Percentiles rank a stretch among this genome's conserved stretches.
Evolutionary conservation across 129 eudicot species (phyloP).

Genomic region (Ambrosia artemisiifolia): DNA sequence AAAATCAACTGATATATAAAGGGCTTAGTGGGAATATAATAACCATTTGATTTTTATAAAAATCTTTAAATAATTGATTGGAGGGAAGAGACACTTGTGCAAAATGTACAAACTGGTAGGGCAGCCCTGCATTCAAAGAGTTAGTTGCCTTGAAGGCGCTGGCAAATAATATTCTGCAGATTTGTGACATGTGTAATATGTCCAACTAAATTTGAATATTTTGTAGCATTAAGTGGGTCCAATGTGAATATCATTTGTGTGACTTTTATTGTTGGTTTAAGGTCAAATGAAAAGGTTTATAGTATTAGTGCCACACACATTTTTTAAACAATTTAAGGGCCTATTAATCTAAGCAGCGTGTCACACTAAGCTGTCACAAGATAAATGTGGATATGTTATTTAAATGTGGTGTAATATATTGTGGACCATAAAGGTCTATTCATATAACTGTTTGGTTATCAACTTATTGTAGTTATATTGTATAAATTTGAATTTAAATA

Average conservation of each 20-base stretch:
- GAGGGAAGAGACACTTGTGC: conserved; percentile 27
- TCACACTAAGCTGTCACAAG: too few relatives aligned
- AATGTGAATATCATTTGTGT: not conserved
- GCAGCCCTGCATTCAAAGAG: conserved; percentile 29
- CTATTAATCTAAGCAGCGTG: too few relatives aligned
- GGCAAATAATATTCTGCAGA: conserved; percentile 24
- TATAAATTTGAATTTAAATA: too few relatives aligned
- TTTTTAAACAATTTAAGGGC: not conserved
- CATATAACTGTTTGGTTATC: too few relatives aligned
- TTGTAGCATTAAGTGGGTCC: conserved; percentile 14
- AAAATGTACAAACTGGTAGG: conserved; percentile 27
- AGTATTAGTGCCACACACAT: not conserved
- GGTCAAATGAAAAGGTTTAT: not conserved
- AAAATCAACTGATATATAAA: conserved; percentile 14
- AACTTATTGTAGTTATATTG: too few relatives aligned
- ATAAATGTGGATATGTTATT: too few relatives aligned
- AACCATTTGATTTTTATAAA: conserved; percentile 27
- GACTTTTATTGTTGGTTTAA: conserved; percentile 3
- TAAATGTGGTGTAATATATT: too few relatives aligned
- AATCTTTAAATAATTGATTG: conserved; percentile 22
- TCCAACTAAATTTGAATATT: conserved; percentile 2
- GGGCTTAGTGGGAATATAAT: conserved; percentile 20
- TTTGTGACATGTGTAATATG: conserved; percentile 29
- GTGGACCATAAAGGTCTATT: too few relatives aligned
- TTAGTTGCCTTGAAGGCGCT: conserved; percentile 39